Evolutionary conservation across 768 basidiomycete genomes (phyloP).

Genomic region (Mycena galericulata): DNA sequence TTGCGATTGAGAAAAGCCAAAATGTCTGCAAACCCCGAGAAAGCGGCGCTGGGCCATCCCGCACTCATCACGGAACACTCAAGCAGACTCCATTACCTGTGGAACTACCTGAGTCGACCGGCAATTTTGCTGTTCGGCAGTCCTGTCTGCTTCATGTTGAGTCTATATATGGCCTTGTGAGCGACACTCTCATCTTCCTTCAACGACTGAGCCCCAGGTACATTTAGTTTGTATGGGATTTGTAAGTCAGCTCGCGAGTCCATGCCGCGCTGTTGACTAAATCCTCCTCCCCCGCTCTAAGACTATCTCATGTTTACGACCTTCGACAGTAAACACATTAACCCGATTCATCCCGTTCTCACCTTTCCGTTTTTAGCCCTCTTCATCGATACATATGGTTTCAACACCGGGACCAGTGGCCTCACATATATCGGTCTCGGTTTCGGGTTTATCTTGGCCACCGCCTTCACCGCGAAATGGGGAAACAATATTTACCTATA

Average conservation of each 20-base stretch:
- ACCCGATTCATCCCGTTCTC: background rate
- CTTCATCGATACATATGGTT: constrained; percentile 44
- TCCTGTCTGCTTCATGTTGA: constrained; percentile 73
- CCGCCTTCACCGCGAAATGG: constrained; percentile 46
- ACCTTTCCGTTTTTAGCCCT: constrained; percentile 30
- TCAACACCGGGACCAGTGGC: constrained; percentile 43
- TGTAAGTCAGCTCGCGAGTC: constrained; percentile 37
- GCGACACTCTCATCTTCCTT: constrained; percentile 22
- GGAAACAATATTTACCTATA: constrained; percentile 50
- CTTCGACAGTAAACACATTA: constrained; percentile 58
- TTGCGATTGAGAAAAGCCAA: constrained; percentile 54
- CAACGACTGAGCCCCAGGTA: no score
- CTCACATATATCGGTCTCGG: constrained; percentile 55
- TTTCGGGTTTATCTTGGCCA: constrained; percentile 51
- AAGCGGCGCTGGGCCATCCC: constrained; percentile 42
- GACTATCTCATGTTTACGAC: constrained; percentile 68
- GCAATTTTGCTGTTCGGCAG: constrained; percentile 65
- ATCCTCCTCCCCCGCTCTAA: no score
- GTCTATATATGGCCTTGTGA: constrained; percentile 75
- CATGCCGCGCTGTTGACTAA: constrained; percentile 10
- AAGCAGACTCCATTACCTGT: constrained; percentile 51
- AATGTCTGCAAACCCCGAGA: constrained; percentile 49
- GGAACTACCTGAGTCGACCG: constrained; percentile 68
- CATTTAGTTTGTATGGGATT: constrained; percentile 56
- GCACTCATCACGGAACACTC: constrained; percentile 26